Evolutionary conservation across 2,329 filamentous ascomycete species (phyloP).

Genomic region (Pseudogymnoascus sp.): DNA sequence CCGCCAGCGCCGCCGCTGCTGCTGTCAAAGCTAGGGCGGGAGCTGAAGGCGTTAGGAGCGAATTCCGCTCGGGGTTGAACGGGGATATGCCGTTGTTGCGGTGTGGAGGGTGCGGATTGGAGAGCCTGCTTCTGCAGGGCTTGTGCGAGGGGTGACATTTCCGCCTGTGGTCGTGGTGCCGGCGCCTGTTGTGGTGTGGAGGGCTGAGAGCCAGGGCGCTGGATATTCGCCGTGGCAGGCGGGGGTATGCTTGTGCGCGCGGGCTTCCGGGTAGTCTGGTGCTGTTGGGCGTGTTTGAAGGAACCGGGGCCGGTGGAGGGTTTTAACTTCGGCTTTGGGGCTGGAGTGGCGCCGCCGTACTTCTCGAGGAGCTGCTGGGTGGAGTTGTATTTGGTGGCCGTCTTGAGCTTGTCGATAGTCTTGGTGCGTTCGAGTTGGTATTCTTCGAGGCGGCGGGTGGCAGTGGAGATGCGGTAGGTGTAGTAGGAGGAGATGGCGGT

Average conservation of each 20-base stretch:
- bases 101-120: slow-evolving; percentile 19
- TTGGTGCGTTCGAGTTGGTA: slow-evolving; percentile 70
- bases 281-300: background rate
- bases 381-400: slow-evolving; percentile 90
- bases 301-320: background rate
- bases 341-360: slow-evolving; percentile 56
- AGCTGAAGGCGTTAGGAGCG: slow-evolving; percentile 60
- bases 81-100: slow-evolving; percentile 17
- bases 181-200: slow-evolving; percentile 12
- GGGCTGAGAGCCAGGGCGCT: slow-evolving; percentile 29
- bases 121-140: slow-evolving; percentile 20
- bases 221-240: slow-evolving; percentile 55
- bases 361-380: slow-evolving; percentile 90
- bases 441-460: slow-evolving; percentile 61
- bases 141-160: background rate
- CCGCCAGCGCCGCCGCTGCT: slow-evolving; percentile 14
- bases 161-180: background rate
- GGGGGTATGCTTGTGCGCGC: slow-evolving; percentile 42
- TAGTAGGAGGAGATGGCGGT: slow-evolving; percentile 61
- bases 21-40: slow-evolving; percentile 26
- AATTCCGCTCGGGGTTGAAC: slow-evolving; percentile 42
- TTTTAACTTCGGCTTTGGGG: slow-evolving; percentile 17
- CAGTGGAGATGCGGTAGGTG: slow-evolving; percentile 67
- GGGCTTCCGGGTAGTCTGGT: slow-evolving; percentile 14
- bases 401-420: slow-evolving; percentile 90